Evolutionary conservation across 2,329 filamentous ascomycete genomes (phyloP).

Genomic region (Aspergillus fumigatiaffinis): DNA sequence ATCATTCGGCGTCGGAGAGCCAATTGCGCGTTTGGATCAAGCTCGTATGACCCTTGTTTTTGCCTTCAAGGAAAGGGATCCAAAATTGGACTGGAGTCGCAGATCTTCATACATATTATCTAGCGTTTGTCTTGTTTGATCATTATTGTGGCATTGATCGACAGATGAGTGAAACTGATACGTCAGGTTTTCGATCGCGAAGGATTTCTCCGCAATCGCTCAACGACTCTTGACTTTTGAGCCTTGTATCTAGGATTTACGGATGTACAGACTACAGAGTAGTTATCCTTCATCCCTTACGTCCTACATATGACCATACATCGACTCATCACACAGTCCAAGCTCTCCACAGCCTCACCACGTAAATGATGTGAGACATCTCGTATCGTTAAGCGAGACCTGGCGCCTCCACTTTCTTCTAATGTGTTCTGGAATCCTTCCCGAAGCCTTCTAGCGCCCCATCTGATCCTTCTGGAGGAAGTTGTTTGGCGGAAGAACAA

Average conservation of each 20-base stretch:
- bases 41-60: not conserved
- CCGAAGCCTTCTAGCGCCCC: constrained; percentile 29
- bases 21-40: not conserved
- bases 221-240: too few species aligned
- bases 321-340: not conserved
- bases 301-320: not conserved
- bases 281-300: not conserved
- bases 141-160: not conserved
- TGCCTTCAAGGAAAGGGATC: not conserved
- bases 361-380: not conserved
- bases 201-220: not conserved
- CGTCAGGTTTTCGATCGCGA: not conserved
- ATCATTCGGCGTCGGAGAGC: not conserved
- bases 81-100: not conserved
- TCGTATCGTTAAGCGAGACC: not conserved
- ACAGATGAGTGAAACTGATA: not conserved
- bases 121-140: not conserved
- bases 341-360: not conserved
- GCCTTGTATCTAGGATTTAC: not conserved
- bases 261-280: too few species aligned
- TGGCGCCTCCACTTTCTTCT: constrained; percentile 12
- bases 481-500: not conserved
- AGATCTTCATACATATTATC: not conserved
- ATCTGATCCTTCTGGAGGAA: not conserved
- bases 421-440: constrained; percentile 30